Evolutionary conservation across 1,284 basidiomycete species (phyloP).

Genomic region (Rhodotorula sp.): DNA sequence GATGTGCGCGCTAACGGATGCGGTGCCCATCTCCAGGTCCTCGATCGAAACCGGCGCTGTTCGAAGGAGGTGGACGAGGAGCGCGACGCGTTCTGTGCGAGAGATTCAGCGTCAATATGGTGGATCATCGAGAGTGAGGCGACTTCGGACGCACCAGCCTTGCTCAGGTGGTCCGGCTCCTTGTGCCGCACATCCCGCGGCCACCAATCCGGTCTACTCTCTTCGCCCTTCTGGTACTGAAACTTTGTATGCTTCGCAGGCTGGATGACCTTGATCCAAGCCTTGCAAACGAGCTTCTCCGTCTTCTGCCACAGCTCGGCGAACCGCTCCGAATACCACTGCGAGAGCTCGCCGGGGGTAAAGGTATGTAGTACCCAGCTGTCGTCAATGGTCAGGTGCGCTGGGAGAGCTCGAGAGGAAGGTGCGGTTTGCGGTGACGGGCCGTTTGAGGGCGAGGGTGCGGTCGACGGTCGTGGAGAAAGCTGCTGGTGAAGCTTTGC

Average conservation of each 20-base stretch:
- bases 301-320: constrained; percentile 53
- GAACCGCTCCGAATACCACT: constrained; percentile 47
- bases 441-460: neutral
- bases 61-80: constrained; percentile 53
- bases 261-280: constrained; percentile 57
- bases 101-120: neutral
- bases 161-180: constrained; percentile 57
- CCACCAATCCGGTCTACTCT: constrained; percentile 56
- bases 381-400: constrained; percentile 10
- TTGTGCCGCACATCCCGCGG: constrained; percentile 54
- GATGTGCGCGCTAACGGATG: constrained; percentile 53
- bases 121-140: too few species aligned
- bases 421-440: constrained; percentile 9
- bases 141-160: constrained; percentile 46
- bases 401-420: constrained; percentile 32
- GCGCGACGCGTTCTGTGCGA: constrained; percentile 51
- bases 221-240: constrained; percentile 57
- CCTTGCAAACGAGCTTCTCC: constrained; percentile 57
- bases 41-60: constrained; percentile 49
- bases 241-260: constrained; percentile 56
- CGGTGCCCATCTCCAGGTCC: constrained; percentile 53
- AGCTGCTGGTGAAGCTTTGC: neutral
- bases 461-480: neutral
- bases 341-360: constrained; percentile 44
- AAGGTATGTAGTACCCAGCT: constrained; percentile 37